A percentile compares a stretch with the other conserved stretches of the same genome.
phyloP scores from a whole-genome alignment of 495 filamentous ascomycete genomes.

The Aspergillus diversus region DNA sequence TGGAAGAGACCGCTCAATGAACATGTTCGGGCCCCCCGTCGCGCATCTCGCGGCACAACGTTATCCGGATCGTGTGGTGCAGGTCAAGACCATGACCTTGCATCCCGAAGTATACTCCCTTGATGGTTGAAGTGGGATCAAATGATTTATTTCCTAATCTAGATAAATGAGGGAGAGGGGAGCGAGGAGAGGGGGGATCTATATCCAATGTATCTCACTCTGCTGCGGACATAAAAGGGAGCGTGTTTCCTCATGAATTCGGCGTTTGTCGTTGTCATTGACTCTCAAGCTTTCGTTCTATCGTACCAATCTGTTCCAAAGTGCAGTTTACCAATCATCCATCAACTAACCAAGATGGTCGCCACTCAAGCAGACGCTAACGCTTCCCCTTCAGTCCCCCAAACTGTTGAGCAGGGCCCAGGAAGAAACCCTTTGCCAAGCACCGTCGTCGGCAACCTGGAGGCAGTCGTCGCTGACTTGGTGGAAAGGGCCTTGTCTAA shows the following conservation, averaged over 20 bases:
- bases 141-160: too few species aligned
- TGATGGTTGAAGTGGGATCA: too few species aligned
- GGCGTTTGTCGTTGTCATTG: neutral
- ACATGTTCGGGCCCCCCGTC: too few species aligned
- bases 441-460: constrained; percentile 3
- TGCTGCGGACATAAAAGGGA: too few species aligned
- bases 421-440: constrained; percentile 8
- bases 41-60: too few species aligned
- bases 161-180: too few species aligned
- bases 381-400: constrained; percentile 10
- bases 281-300: neutral
- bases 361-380: constrained; percentile 10
- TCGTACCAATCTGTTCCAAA: constrained; percentile 11
- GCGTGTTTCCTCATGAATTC: constrained; percentile 7
- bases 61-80: too few species aligned
- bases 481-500: constrained; percentile 10
- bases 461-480: constrained; percentile 6
- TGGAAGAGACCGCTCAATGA: too few species aligned
- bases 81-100: too few species aligned
- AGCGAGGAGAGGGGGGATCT: too few species aligned
- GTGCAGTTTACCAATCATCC: constrained; percentile 4
- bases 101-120: too few species aligned
- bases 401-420: constrained; percentile 4
- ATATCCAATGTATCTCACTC: too few species aligned
- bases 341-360: constrained; percentile 6